phyloP scores from a whole-genome alignment of 805 yeast species.

The Ogataea parapolymorpha region DNA sequence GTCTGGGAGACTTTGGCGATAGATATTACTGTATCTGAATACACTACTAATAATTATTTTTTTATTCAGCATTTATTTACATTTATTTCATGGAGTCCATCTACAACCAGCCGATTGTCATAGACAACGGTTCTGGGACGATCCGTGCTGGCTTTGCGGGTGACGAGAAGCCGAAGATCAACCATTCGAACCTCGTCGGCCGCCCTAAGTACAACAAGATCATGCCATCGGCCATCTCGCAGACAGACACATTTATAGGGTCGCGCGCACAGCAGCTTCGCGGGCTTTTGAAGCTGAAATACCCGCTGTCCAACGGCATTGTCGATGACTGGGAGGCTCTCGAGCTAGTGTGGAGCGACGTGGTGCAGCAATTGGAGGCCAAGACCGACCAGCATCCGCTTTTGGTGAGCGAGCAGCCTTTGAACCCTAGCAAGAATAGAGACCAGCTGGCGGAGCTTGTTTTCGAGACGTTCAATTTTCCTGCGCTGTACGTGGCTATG shows the following conservation, averaged over 20 bases:
- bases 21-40: constrained; percentile 82
- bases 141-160: constrained; percentile 93
- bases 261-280: constrained; percentile 67
- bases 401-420: constrained; percentile 83
- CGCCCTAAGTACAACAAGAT: constrained; percentile 78
- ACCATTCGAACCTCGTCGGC: constrained; percentile 67
- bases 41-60: neutral
- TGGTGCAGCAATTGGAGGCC: constrained; percentile 50
- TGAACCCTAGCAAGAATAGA: constrained; percentile 64
- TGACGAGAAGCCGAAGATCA: constrained; percentile 71
- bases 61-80: constrained; percentile 2
- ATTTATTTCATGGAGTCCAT: constrained; percentile 22
- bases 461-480: constrained; percentile 71
- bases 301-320: constrained; percentile 79
- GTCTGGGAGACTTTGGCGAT: constrained; percentile 97
- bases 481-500: constrained; percentile 68
- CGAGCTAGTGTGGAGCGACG: constrained; percentile 76
- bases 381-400: constrained; percentile 77
- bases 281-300: constrained; percentile 66
- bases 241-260: constrained; percentile 68
- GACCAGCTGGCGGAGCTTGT: constrained; percentile 59
- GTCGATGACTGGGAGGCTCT: constrained; percentile 82
- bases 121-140: constrained; percentile 84
- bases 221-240: constrained; percentile 62
- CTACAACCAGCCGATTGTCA: constrained; percentile 68